These are phyloP conservation scores for Kuraishia capsulata DNA, from an alignment of 805 yeast species.

Conservation along the genomic window DNA sequence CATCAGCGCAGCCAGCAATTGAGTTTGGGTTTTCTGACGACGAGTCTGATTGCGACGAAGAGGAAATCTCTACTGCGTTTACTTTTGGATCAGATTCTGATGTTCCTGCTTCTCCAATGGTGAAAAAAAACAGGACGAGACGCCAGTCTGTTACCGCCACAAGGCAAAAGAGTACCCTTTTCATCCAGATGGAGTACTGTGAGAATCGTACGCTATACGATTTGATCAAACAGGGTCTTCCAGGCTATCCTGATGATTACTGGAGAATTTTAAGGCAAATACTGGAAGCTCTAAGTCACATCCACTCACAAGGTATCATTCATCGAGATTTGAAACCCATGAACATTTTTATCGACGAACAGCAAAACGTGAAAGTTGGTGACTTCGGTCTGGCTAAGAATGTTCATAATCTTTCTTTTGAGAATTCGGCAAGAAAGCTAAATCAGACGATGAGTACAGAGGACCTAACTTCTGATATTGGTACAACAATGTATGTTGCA, in stretches of 20 bases:
- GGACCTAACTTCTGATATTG: slow-evolving; percentile 86
- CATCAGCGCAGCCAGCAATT: slow-evolving; percentile 46
- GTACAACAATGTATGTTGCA: slow-evolving; percentile 91
- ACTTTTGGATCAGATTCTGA: slow-evolving; percentile 16
- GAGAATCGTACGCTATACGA: slow-evolving; percentile 87
- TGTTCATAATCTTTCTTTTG: slow-evolving; percentile 43
- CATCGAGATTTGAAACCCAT: slow-evolving; percentile 94
- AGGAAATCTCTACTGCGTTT: slow-evolving; percentile 11
- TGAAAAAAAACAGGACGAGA: slow-evolving; percentile 4
- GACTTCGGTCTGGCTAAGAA: slow-evolving; percentile 96
- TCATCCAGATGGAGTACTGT: slow-evolving; percentile 98
- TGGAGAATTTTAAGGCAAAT: slow-evolving; percentile 88
- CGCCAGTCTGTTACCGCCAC: background rate
- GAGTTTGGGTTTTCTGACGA: slow-evolving; percentile 35
- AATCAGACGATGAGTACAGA: slow-evolving; percentile 27
- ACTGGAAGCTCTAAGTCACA: slow-evolving; percentile 81
- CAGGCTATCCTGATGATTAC: slow-evolving; percentile 63
- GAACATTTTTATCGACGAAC: slow-evolving; percentile 89
- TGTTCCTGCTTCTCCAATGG: slow-evolving; percentile 10
- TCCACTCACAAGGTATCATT: slow-evolving; percentile 88
- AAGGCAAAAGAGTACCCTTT: slow-evolving; percentile 56
- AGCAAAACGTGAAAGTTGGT: slow-evolving; percentile 85
- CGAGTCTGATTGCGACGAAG: slow-evolving; percentile 13
- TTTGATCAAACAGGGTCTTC: slow-evolving; percentile 70
- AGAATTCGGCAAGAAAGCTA: background rate